phyloP scores from a whole-genome alignment of 2,329 filamentous ascomycete genomes.

The Aspergillus sp. region DNA sequence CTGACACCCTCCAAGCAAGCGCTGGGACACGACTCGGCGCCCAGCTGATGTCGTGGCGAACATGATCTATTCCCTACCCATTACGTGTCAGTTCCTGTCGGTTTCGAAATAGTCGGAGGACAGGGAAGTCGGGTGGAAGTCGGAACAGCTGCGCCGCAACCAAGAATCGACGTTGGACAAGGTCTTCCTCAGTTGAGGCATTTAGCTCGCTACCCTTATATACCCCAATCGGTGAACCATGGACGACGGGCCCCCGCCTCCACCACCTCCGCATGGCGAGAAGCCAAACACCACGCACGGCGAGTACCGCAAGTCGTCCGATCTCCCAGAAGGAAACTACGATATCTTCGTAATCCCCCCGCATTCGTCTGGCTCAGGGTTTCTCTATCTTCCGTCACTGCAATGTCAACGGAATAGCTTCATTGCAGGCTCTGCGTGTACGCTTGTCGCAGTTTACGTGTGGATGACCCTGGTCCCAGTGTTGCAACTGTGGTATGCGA shows the following conservation, averaged over 20 bases:
- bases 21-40: constrained; percentile 37
- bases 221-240: constrained; percentile 21
- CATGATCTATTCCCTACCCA: constrained; percentile 26
- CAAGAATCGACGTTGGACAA: not conserved
- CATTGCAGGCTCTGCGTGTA: constrained; percentile 77
- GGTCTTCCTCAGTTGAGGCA: not conserved
- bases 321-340: constrained; percentile 84
- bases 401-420: constrained; percentile 87
- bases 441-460: constrained; percentile 70
- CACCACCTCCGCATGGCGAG: constrained; percentile 82
- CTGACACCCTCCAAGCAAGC: constrained; percentile 16
- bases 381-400: constrained; percentile 90
- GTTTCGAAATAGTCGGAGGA: constrained; percentile 1
- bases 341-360: constrained; percentile 97
- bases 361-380: constrained; percentile 83
- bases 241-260: constrained; percentile 59
- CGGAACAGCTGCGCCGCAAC: not conserved
- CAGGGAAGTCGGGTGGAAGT: not conserved
- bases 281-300: constrained; percentile 67
- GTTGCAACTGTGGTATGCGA: constrained; percentile 70
- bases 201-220: not conserved
- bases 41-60: constrained; percentile 26
- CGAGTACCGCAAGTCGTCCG: constrained; percentile 47
- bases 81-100: constrained; percentile 8
- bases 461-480: constrained; percentile 72